phyloP scores from a whole-genome alignment of 768 basidiomycete genomes.

The Leucosporidium creatinivorum region DNA sequence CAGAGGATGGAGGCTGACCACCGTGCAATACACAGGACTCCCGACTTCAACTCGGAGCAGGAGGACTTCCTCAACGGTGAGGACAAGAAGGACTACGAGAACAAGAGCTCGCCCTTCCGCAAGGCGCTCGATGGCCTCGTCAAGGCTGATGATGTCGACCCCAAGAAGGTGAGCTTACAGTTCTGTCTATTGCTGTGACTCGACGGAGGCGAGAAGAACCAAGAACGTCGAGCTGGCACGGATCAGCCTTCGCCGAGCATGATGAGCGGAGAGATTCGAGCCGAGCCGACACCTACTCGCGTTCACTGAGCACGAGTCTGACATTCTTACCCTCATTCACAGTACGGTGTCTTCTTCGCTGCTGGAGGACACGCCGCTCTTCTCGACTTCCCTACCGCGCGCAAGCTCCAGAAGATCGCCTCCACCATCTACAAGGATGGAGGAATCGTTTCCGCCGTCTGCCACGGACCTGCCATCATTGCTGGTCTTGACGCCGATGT shows the following conservation, averaged over 20 bases:
- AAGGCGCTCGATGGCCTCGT: background rate
- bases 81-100: background rate
- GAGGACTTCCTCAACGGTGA: background rate
- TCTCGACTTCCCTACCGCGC: background rate
- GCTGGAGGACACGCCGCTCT: background rate
- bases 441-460: background rate
- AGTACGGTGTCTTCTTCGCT: background rate
- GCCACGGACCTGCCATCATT: background rate
- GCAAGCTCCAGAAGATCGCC: background rate
- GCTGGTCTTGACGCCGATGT: background rate
- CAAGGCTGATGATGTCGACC: background rate
- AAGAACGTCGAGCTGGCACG: background rate
- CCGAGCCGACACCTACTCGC: no score
- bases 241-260: no score
- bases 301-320: no score
- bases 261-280: no score
- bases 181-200: background rate
- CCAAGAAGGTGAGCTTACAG: no score
- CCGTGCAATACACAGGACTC: background rate
- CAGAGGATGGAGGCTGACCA: no score
- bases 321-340: no score
- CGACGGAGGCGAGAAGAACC: background rate
- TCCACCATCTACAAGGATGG: background rate
- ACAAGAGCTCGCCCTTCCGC: background rate
- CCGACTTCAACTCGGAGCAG: background rate